Evolutionary conservation across 2,329 filamentous ascomycete genomes (phyloP), one percentile per base, ranked within the genome.

Genomic region (Cercospora janseana): DNA sequence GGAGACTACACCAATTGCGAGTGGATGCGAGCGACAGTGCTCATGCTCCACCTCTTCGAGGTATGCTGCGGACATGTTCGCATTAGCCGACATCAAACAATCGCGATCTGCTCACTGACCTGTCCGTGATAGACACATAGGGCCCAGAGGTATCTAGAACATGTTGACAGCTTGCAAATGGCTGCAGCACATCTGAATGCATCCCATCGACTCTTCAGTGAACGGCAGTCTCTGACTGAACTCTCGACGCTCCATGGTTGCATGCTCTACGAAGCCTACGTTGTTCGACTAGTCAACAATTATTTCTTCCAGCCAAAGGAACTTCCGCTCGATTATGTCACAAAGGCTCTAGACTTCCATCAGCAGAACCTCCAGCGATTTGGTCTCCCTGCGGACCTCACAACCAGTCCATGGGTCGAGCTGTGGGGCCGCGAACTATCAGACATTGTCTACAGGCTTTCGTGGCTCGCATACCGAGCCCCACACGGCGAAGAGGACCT

Each of bases 201-300:
- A 3, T 26, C 32, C 13, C 45, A 47, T 47, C 23, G 21, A 8
- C 32, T 47, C 8, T 47, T 47, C 16, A 34, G 24, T n/a, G 34
- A 38, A 24, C 13, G 26, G 31, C 24, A 29, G 13, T 23, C 23
- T n/a, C 20, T 40, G 6, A 24, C 7, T 15, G 20, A 23, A 4
- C 37, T 42, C 8, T 47, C 49, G 6, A 23, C 49, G 4, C 27
- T 46, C 4, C 57, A 59, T 20, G 50, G 56, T n/a, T 32, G 27
- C 2, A 27, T 59, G 7, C 46, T 61, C 2, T 49, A 60, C n/a
- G 57, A 59, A 47, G 59, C 35, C 10, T 61, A 61, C 29, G 57
- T 60, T 35, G 38, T 50, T 27, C 51, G 56, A 7, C 55, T 57
- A 4, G 29, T 50, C 8, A 40, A 46, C 24, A 60, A 60, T 32